Base-by-base conservation (phyloP, 2,329 filamentous ascomycete species). In the Beauveria medogensis region DNA sequence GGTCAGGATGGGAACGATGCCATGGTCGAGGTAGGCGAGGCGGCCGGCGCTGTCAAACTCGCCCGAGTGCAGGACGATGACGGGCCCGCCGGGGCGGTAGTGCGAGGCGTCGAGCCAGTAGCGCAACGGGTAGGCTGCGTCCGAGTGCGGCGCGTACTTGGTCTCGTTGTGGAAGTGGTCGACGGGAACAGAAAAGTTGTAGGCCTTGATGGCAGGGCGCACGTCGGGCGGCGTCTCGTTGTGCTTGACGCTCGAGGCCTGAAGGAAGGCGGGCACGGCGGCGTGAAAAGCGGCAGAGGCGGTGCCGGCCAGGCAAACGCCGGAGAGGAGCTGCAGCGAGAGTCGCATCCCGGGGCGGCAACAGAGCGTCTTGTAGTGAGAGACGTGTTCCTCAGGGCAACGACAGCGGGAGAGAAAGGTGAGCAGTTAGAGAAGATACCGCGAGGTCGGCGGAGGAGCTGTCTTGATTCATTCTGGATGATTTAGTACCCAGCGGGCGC, bases 81-180 rank as follows among this genome's bases (percentile, higher is more conserved):
- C 88, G 0, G 91, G 91, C 0, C 91, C 91, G 14, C 91, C 91
- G 0, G 82, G 75, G 69, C 86, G 80, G 75, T 95, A 95, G 75
- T 89, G 81, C 50, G 81, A 82, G 1, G 86, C 84, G 69, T 95
- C 91, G 67, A 93, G 91, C 88, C 88, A 95, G 76, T 94, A 96
- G 12, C 90, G 83, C 53, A 93, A 76, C 24, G 83, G 73, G 72
- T 91, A 96, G 1, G 75, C 82, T 28, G 72, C 86, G 65, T 88
- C 77, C 9, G 81, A 84, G 72, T 95, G 91, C 41, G 91, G 90
- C 71, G 87, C 89, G 69, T 95, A 95, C 54, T 79, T 77, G 2
- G 85, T 82, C 59, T 92, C 87, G 68, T 93, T 91, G 73, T 89
- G 89, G 75, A 94, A 95, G 70, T 94, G 90, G 72, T 96, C 91